A percentile compares a stretch with the other conserved stretches of the same genome.
phyloP scores from a whole-genome alignment of 768 basidiomycete genomes.

The Boletus reticulatus region DNA sequence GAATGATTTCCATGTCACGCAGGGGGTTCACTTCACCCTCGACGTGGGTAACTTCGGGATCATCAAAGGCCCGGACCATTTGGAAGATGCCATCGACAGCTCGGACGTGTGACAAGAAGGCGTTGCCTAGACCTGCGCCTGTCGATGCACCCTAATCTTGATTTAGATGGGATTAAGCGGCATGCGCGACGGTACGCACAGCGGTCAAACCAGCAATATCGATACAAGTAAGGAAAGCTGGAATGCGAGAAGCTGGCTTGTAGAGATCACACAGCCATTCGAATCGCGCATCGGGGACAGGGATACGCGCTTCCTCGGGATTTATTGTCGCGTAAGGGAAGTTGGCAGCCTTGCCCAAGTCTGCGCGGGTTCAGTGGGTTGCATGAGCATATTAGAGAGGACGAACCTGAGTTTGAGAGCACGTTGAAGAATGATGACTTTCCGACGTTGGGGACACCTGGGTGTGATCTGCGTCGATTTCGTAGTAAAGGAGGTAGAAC shows the following conservation, averaged over 20 bases:
- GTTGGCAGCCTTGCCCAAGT: slow-evolving; percentile 93
- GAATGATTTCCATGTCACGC: slow-evolving; percentile 97
- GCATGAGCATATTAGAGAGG: background rate
- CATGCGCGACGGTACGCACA: slow-evolving; percentile 42
- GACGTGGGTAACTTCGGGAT: slow-evolving; percentile 98
- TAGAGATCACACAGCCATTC: slow-evolving; percentile 92
- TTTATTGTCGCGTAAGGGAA: slow-evolving; percentile 96
- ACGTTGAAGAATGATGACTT: slow-evolving; percentile 99
- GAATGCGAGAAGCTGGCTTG: slow-evolving; percentile 85
- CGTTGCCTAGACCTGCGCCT: slow-evolving; percentile 95
- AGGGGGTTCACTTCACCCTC: slow-evolving; percentile 96
- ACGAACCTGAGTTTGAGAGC: slow-evolving; percentile 83
- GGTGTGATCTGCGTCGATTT: slow-evolving; percentile 5
- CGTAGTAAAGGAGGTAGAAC: background rate
- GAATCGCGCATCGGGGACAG: slow-evolving; percentile 91
- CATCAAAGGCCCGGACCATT: slow-evolving; percentile 96
- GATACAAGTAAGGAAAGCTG: slow-evolving; percentile 95
- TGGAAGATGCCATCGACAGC: slow-evolving; percentile 99
- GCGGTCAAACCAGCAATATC: slow-evolving; percentile 98
- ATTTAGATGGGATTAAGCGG: slow-evolving; percentile 15
- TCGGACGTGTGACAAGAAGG: slow-evolving; percentile 96
- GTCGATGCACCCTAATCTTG: slow-evolving; percentile 82
- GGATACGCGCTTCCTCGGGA: slow-evolving; percentile 93
- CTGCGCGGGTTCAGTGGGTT: slow-evolving; percentile 35
- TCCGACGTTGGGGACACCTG: slow-evolving; percentile 94